A percentile compares a stretch with the other conserved stretches of the same genome.
phyloP scores from a whole-genome alignment of 2,329 filamentous ascomycete genomes.

The Colletotrichum cereale region DNA sequence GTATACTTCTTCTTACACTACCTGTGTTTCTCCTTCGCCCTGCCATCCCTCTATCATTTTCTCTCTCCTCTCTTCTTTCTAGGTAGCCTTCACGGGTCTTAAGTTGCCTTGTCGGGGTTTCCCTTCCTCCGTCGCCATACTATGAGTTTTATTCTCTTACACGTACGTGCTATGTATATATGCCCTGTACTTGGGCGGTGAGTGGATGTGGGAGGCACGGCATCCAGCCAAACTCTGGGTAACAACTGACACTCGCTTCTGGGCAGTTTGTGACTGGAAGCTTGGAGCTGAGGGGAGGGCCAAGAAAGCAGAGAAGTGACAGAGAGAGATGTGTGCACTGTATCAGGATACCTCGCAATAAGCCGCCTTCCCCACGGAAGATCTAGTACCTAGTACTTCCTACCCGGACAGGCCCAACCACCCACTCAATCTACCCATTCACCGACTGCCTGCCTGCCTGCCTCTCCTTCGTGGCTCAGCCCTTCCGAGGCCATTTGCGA shows the following conservation, averaged over 20 bases:
- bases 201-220: not conserved
- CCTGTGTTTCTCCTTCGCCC: not conserved
- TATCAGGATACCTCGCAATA: not conserved
- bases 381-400: constrained; percentile 2
- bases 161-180: not conserved
- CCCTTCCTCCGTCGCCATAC: not conserved
- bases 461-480: constrained; percentile 6
- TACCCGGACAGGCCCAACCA: constrained; percentile 15
- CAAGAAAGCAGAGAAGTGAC: constrained; percentile 17
- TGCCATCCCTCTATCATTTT: not conserved
- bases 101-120: not conserved
- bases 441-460: not conserved
- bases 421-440: not conserved
- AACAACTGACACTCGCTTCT: constrained; percentile 15
- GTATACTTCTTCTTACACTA: not conserved
- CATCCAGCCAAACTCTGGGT: constrained; percentile 11
- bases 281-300: constrained; percentile 7
- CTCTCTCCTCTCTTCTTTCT: not conserved
- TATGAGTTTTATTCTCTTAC: not conserved
- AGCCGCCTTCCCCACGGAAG: no score
- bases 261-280: not conserved
- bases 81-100: not conserved
- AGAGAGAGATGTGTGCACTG: not conserved
- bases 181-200: not conserved
- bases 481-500: constrained; percentile 19